A percentile compares a stretch with the other conserved stretches of the same genome.
These are phyloP conservation scores for Carpinus fangiana DNA, from an alignment of 306 rosid species.

Conservation along the genomic window DNA sequence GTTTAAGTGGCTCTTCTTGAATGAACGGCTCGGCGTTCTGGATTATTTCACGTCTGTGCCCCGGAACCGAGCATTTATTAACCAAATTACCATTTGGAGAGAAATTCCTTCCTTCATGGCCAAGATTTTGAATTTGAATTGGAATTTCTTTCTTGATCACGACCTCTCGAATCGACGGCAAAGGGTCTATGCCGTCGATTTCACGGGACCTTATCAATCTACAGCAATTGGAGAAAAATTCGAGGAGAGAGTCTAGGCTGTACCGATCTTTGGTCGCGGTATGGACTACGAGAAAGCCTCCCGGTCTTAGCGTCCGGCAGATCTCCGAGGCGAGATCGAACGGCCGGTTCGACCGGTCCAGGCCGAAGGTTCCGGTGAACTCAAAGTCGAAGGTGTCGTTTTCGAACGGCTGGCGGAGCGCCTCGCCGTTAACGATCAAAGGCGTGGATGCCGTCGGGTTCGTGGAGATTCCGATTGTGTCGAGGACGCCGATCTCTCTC, in stretches of 20 bases:
- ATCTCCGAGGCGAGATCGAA: slow-evolving; percentile 42
- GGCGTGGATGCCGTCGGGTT: slow-evolving; percentile 37
- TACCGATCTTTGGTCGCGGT: slow-evolving; percentile 43
- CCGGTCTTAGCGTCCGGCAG: slow-evolving; percentile 45
- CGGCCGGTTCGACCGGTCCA: slow-evolving; percentile 23
- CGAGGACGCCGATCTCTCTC: slow-evolving; percentile 41
- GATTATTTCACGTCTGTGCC: slow-evolving; percentile 41
- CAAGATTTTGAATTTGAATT: not conserved
- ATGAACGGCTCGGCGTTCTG: slow-evolving; percentile 44
- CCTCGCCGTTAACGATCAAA: slow-evolving; percentile 32
- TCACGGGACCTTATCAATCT: slow-evolving; percentile 40
- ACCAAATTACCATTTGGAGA: slow-evolving; percentile 7
- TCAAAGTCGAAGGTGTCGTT: slow-evolving; percentile 42
- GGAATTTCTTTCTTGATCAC: slow-evolving; percentile 40
- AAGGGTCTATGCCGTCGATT: slow-evolving; percentile 41
- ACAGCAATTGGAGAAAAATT: slow-evolving; percentile 43
- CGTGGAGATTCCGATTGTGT: slow-evolving; percentile 47
- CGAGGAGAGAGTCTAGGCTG: slow-evolving; percentile 52
- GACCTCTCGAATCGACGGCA: slow-evolving; percentile 39
- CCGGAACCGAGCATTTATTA: slow-evolving; percentile 34
- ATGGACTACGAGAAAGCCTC: slow-evolving; percentile 50
- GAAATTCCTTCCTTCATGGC: not conserved
- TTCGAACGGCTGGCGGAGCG: slow-evolving; percentile 32
- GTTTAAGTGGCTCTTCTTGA: slow-evolving; percentile 46
- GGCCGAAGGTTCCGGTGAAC: slow-evolving; percentile 36